Evolutionary conservation across 192 early-diverging fungal genomes (phyloP), one percentile per base, ranked within the genome.

Genomic region (Backusella sp.): DNA sequence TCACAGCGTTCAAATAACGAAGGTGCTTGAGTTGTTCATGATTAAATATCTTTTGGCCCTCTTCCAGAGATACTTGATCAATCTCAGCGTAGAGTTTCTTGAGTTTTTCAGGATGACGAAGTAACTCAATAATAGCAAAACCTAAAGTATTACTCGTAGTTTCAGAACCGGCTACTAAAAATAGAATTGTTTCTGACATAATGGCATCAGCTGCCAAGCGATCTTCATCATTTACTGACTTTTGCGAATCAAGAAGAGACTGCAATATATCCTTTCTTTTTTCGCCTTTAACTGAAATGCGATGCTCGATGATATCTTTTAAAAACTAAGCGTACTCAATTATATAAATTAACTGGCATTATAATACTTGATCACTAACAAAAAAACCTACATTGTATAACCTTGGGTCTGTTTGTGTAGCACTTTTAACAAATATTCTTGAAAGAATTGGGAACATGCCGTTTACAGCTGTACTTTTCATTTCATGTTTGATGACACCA

Each of bases 1-100:
- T 82, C 12, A 88, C 80, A 0, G 88, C 85, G 28, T 86, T 88
- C n/a, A 88, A 73, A 32, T 85, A 85, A 6, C 80, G 81, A 7
- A 90, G 76, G 73, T 86, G 6, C 34, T 82, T 80, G 42, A 86
- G 15, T 65, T 83, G 77, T 7, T 85, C 76, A 46, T 86, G 82
- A 19, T 15, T 23, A 32, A 79, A 68, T 12, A 70, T 34, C 8
- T 11, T 21, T 35, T 70, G 35, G 5, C 21, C 36, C 14, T 75
- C 66, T 42, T 65, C 42, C 23, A 73, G 26, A 30, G 44, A 35
- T 1, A 78, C 41, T 0, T 36, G 30, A 76, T 82, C 81, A 14
- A 82, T 30, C 37, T 82, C 81, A 12, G 46, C 59, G 5, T 42
- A 62, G 9, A 82, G 74, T 26, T 28, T 52, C 12, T 21, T 37